Evolutionary conservation across 2,329 filamentous ascomycete genomes (phyloP), one percentile per base, ranked within the genome.

Genomic region (Trichoderma endophyticum): DNA sequence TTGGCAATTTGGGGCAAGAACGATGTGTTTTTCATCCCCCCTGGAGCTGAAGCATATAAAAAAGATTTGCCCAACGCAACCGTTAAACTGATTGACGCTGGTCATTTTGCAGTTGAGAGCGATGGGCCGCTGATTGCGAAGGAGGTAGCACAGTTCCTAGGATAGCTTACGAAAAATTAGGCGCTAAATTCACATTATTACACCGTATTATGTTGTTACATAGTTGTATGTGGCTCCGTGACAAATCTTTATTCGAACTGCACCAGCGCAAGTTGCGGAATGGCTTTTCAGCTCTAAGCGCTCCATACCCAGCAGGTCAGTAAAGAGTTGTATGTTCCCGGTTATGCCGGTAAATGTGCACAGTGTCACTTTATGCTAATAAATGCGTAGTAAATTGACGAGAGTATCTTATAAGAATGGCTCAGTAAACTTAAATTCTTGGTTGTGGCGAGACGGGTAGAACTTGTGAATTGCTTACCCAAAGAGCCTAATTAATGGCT

Each of bases 1-100:
- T 9, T 69, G 12, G 66, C 66, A 30, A 69, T 69, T 3, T 69
- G 66, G 66, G 66, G 66, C 6, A 60, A 61, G 21, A 69, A 69
- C 14, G 66, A 69, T 21, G 66, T 69, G 5, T 69, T 69, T 14
- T 69, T 69, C 0, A 69, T 61, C 9, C 66, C 66, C 2, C 26
- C 36, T 8, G 66, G 66, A 15, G 66, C 66, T 24, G 18, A 51
- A 6, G 66, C 66, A 8, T 69, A 30, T 26, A 69, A 69, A 6
- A 60, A 15, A 60, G 66, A 69, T 1, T 26, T 69, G 28, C 66
- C 66, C 1, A 61, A 61, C 2, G 66, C 66, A 26, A 61, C 28
- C 9, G 36, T 69, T 26, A 69, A 69, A 15, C 56, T 69, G 1
- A 61, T 69, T 5, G 66, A 69, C 15, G 66, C 66, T 6, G 66